phyloP scores from a whole-genome alignment of 768 basidiomycete species.

The Phanerochaete sordida region DNA sequence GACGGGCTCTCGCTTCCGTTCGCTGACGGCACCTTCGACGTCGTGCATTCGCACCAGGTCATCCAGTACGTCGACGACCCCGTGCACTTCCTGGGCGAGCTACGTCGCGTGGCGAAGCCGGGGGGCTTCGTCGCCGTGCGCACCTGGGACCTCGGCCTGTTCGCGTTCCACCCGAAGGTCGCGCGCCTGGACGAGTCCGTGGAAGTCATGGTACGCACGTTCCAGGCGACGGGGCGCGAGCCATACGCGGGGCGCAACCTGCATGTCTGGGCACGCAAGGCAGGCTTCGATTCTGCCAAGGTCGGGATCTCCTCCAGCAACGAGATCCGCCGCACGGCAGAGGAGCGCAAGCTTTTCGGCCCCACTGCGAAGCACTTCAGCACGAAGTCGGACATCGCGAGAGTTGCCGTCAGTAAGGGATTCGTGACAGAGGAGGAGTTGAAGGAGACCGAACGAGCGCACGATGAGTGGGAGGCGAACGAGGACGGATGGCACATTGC shows the following conservation, averaged over 20 bases:
- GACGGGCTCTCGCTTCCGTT: slow-evolving; percentile 34
- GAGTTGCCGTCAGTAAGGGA: too few relatives aligned
- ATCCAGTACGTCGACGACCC: slow-evolving; percentile 43
- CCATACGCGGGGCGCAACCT: slow-evolving; percentile 37
- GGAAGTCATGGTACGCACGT: not conserved
- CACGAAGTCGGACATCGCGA: too few relatives aligned
- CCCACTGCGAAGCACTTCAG: too few relatives aligned
- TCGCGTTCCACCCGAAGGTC: not conserved
- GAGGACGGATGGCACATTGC: slow-evolving; percentile 3
- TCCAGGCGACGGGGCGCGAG: slow-evolving; percentile 25
- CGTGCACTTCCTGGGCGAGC: slow-evolving; percentile 38
- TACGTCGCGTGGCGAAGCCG: slow-evolving; percentile 42
- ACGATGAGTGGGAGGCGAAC: not conserved
- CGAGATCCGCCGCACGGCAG: slow-evolving; percentile 33
- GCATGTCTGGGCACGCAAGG: slow-evolving; percentile 34
- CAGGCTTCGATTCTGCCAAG: slow-evolving; percentile 28
- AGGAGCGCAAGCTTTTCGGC: slow-evolving; percentile 37
- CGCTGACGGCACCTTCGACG: slow-evolving; percentile 39
- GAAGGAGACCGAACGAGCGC: not conserved
- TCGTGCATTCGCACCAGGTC: slow-evolving; percentile 41
- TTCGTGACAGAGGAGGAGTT: not conserved
- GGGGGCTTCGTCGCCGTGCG: slow-evolving; percentile 40
- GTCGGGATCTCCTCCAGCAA: slow-evolving; percentile 28
- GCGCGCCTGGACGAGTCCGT: not conserved
- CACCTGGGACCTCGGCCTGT: not conserved